phyloP scores from a whole-genome alignment of 2,329 filamentous ascomycete genomes.

The Reticulascus tulasneorum region DNA sequence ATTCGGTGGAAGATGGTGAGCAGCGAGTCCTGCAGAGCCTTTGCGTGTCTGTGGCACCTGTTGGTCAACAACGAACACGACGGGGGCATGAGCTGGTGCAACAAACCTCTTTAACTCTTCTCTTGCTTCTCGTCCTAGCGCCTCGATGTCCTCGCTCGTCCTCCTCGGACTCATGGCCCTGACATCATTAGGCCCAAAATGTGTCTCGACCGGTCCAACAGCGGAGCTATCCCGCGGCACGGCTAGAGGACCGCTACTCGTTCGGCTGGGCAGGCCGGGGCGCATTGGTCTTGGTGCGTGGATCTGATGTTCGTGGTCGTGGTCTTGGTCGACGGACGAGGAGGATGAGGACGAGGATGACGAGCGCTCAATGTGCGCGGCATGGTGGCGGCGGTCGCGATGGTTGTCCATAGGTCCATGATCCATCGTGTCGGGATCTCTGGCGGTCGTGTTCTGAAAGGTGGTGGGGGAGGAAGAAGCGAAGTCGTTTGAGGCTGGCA shows the following conservation, averaged over 20 bases:
- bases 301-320: constrained; percentile 35
- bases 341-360: constrained; percentile 25
- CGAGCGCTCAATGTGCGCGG: constrained; percentile 33
- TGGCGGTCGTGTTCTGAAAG: constrained; percentile 6
- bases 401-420: constrained; percentile 16
- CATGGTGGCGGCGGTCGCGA: constrained; percentile 16
- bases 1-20: constrained; percentile 88
- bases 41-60: constrained; percentile 67
- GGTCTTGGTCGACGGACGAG: constrained; percentile 23
- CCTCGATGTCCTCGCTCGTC: constrained; percentile 86
- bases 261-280: constrained; percentile 67
- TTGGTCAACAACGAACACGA: neutral
- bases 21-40: constrained; percentile 82
- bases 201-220: constrained; percentile 67
- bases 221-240: constrained; percentile 73
- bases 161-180: constrained; percentile 90
- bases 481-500: too few species aligned
- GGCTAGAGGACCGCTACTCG: constrained; percentile 78
- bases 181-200: constrained; percentile 83
- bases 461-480: constrained; percentile 10
- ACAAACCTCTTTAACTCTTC: constrained; percentile 58
- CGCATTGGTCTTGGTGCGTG: constrained; percentile 52
- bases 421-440: constrained; percentile 2
- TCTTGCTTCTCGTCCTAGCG: constrained; percentile 77
- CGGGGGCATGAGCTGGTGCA: too few species aligned